phyloP scores from a whole-genome alignment of 2,329 filamentous ascomycete species.

The Sordariomycetes sp. region DNA sequence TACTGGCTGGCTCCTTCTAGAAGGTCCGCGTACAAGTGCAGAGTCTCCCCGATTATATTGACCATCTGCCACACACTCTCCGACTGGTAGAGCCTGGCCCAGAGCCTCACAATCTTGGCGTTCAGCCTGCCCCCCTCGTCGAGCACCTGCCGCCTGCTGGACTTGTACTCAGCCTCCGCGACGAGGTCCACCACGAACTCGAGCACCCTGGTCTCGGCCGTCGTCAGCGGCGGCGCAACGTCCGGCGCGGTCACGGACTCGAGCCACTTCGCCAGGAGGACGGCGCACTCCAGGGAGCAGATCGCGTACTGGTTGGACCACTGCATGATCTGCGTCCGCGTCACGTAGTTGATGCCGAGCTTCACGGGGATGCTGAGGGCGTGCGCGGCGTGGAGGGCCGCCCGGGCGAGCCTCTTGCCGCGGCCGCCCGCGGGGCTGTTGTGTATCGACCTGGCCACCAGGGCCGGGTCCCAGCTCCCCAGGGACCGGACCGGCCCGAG shows the following conservation, averaged over 20 bases:
- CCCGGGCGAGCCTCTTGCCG: background rate
- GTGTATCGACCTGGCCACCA: background rate
- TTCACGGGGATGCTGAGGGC: background rate
- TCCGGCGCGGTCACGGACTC: background rate
- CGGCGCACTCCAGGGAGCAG: background rate
- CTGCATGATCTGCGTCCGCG: background rate
- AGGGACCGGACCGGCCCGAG: background rate
- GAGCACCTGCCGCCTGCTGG: background rate
- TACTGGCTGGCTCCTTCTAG: background rate
- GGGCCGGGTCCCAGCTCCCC: background rate
- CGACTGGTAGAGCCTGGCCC: background rate
- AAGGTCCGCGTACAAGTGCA: background rate
- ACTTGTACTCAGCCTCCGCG: background rate
- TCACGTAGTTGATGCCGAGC: background rate
- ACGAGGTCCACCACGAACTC: background rate
- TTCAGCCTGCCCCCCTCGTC: background rate
- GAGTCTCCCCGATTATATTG: background rate
- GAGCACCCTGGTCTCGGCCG: background rate
- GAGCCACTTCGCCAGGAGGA: background rate
- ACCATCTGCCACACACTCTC: background rate
- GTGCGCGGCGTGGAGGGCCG: background rate
- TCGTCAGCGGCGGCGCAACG: background rate
- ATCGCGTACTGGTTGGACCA: background rate
- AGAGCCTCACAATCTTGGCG: background rate
- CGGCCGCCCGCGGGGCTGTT: background rate